phyloP scores from a whole-genome alignment of 495 filamentous ascomycete species.

The Aspergillus kassunensis region DNA sequence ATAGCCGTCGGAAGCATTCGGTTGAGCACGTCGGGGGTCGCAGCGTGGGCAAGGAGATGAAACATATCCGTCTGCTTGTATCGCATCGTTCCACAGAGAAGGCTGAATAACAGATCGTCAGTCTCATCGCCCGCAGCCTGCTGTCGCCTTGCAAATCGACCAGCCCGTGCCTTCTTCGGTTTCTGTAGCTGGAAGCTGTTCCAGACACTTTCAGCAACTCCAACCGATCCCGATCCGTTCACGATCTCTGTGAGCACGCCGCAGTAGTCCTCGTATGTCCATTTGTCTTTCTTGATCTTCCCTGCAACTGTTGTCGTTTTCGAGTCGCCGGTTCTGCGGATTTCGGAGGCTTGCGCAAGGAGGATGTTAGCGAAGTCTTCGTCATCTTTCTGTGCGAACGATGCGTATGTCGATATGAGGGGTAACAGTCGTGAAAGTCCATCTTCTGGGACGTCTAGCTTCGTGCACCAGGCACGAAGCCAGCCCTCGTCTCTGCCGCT shows the following conservation, averaged over 20 bases:
- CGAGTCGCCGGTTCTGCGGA: conserved; percentile 6
- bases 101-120: conserved; percentile 2
- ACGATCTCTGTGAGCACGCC: conserved; percentile 3
- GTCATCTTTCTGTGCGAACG: neutral
- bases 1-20: conserved; percentile 9
- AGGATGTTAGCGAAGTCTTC: conserved; percentile 8
- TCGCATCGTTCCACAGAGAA: conserved; percentile 5
- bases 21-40: conserved; percentile 4
- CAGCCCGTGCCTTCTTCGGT: conserved; percentile 7
- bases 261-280: conserved; percentile 12
- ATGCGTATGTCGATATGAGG: neutral
- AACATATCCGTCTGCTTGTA: conserved; percentile 11
- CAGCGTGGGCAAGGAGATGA: conserved; percentile 7
- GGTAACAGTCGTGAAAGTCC: conserved; percentile 1
- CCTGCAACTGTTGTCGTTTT: neutral
- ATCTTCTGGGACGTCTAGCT: neutral
- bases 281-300: conserved; percentile 13
- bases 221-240: neutral
- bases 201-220: conserved; percentile 8
- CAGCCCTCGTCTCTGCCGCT: conserved; percentile 8
- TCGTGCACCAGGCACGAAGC: conserved; percentile 12
- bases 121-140: conserved; percentile 6
- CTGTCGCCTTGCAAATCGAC: conserved; percentile 7
- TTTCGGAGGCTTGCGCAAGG: conserved; percentile 10
- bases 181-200: conserved; percentile 9